phyloP scores from a whole-genome alignment of 2,329 filamentous ascomycete genomes.

The Pseudocercospora fuligena region DNA sequence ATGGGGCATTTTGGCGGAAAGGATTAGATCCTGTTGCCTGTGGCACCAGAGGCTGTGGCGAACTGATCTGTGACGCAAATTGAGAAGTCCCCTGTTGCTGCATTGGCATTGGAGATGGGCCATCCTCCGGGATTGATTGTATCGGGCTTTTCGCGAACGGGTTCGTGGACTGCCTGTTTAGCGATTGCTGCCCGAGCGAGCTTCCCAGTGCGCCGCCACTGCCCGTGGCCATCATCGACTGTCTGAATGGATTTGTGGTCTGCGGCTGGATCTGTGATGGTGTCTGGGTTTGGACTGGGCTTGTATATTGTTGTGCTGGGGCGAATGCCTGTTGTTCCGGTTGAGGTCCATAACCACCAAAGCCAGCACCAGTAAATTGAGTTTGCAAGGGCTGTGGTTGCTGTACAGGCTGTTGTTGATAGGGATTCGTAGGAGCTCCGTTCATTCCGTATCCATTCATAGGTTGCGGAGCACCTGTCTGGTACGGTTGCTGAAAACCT shows the following conservation, averaged over 20 bases:
- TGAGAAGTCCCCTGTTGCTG: slow-evolving; percentile 26
- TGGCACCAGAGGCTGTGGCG: slow-evolving; percentile 54
- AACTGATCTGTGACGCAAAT: slow-evolving; percentile 28
- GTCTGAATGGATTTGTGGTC: slow-evolving; percentile 89
- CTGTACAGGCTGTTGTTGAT: slow-evolving; percentile 38
- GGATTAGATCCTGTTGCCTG: slow-evolving; percentile 74
- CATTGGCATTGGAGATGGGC: slow-evolving; percentile 23
- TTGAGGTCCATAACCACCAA: slow-evolving; percentile 77
- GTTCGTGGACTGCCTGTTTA: slow-evolving; percentile 45
- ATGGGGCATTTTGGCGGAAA: slow-evolving; percentile 61
- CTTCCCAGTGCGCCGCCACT: slow-evolving; percentile 19
- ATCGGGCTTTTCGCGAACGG: slow-evolving; percentile 65
- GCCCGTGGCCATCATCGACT: slow-evolving; percentile 73
- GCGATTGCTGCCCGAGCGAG: slow-evolving; percentile 27
- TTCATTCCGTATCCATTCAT: slow-evolving; percentile 34
- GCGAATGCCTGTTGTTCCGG: slow-evolving; percentile 59
- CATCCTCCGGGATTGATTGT: slow-evolving; percentile 34
- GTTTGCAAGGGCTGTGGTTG: slow-evolving; percentile 59
- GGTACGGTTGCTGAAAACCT: slow-evolving; percentile 45
- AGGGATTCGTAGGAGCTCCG: slow-evolving; percentile 42
- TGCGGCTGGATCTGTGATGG: slow-evolving; percentile 46
- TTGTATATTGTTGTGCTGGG: slow-evolving; percentile 36
- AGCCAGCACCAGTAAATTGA: slow-evolving; percentile 75
- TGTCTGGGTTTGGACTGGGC: slow-evolving; percentile 42
- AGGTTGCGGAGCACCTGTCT: slow-evolving; percentile 26